These are phyloP conservation scores for Discostella pseudostelligera DNA, from an alignment of 108 stramenopile species.

Conservation along the genomic window DNA sequence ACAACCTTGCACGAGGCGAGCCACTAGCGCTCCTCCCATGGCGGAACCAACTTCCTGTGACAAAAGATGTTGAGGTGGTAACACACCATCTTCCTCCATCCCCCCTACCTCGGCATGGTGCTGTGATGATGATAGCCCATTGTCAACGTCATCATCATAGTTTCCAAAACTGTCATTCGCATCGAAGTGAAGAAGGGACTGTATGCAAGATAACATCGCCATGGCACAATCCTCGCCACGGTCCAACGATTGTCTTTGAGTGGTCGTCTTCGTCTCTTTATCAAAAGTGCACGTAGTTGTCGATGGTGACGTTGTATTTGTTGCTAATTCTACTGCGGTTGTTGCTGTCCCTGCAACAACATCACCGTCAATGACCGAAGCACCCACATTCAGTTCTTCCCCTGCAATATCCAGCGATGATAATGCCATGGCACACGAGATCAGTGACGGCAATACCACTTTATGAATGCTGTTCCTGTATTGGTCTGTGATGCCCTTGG, in stretches of 20 bases:
- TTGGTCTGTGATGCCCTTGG: not conserved
- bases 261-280: conserved; percentile 1
- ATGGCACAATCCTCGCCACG: conserved; percentile 43
- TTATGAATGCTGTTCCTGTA: not conserved
- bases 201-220: conserved; percentile 22
- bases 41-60: conserved; percentile 26
- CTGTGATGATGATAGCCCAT: not conserved
- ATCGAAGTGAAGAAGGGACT: conserved; percentile 11
- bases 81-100: not conserved
- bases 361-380: not conserved
- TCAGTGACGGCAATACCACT: conserved; percentile 25
- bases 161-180: not conserved
- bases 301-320: not conserved
- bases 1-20: conserved; percentile 41
- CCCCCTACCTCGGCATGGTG: not conserved
- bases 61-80: not conserved
- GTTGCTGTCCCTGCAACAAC: not conserved
- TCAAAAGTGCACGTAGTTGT: not conserved
- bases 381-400: not conserved
- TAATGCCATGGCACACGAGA: conserved; percentile 32
- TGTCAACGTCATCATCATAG: not conserved
- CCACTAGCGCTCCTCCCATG: conserved; percentile 43
- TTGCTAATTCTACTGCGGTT: not conserved
- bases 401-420: conserved; percentile 25
- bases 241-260: conserved; percentile 18